Evolutionary conservation across 441 rosid genomes (phyloP), one percentile per base, ranked within the genome.

Genomic region (Melastoma candidum): DNA sequence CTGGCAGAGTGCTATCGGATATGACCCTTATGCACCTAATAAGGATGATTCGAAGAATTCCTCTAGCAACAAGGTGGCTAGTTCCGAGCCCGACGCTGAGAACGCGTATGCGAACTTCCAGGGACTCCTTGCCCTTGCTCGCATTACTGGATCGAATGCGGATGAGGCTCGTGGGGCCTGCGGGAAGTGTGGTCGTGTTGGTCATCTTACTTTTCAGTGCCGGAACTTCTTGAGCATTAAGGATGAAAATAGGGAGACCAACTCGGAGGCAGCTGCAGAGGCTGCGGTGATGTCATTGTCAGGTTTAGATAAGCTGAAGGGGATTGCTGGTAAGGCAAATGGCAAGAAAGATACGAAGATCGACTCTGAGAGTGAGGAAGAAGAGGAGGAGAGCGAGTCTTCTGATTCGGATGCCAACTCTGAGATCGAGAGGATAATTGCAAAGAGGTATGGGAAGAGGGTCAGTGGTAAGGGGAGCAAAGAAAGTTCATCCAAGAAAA

Each of bases 1-100:
- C 57, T 92, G 98, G 98, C 98, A 85, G 73, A 92, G 92, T 57
- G 92, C 97, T 7, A 92, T 88, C 47, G 84, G 95, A 3, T 92
- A 92, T n/a, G 98, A 92, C 57, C 98, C 98, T 1, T 92, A 88
- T 63, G 98, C 97, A 2, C 95, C 95, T 13, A 71, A 65, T 60
- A 92, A 82, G 68, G 95, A 88, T 13, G 97, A 88, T 29, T 61
- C 83, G 0, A 87, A 82, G 69, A 67, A 51, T 22, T 54, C 77
- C 3, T 51, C 73, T 14, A 81, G 68, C 53, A 70, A 64, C 27
- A 60, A 59, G 17, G 36, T 78, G 0, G 63, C 85, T 1, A 65
- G 56, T 50, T 61, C 66, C 8, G 85, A 84, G 64, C 79, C 83
- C 3, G 78, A 84, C 43, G 77, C 77, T 0, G 95, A 81, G 70